Percentiles rank a stretch among this genome's conserved stretches.
Conservation (phyloP, 768 basidiomycete species). For the Suillus luteus region DNA sequence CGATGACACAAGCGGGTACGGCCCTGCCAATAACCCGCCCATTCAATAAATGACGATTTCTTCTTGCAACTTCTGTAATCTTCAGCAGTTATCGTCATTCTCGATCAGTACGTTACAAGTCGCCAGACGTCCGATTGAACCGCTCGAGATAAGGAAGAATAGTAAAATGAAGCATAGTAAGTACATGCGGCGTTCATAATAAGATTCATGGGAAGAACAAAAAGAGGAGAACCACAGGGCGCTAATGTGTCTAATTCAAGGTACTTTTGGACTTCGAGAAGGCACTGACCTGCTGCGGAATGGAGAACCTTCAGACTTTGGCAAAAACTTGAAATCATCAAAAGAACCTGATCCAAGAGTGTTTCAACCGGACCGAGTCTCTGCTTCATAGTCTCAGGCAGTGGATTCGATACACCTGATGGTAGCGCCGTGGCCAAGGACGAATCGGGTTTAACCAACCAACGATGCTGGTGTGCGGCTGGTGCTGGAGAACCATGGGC, state of each 20-base stretch:
- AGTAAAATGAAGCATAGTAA: neutral
- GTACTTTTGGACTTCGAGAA: neutral
- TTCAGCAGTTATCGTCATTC: slow-evolving; percentile 3
- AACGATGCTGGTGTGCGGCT: too few relatives aligned
- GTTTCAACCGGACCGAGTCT: neutral
- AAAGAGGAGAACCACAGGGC: neutral
- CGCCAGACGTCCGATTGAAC: neutral
- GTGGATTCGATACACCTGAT: too few relatives aligned
- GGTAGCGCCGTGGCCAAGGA: neutral
- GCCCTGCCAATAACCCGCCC: slow-evolving; percentile 5
- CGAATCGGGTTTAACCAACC: slow-evolving; percentile 3
- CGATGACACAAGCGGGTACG: neutral
- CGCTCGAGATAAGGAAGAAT: neutral
- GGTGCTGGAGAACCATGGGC: slow-evolving; percentile 8
- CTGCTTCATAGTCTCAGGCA: too few relatives aligned
- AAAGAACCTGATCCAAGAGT: slow-evolving; percentile 2
- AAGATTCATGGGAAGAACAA: neutral
- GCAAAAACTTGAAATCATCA: neutral
- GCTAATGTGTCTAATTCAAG: neutral
- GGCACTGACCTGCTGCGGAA: neutral
- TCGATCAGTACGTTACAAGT: neutral
- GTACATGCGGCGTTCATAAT: neutral
- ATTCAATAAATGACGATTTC: neutral
- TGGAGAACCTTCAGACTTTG: neutral
- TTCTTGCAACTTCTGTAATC: neutral